Conservation (phyloP, 2,329 filamentous ascomycete genomes). For the Xylariaceae sp. region DNA sequence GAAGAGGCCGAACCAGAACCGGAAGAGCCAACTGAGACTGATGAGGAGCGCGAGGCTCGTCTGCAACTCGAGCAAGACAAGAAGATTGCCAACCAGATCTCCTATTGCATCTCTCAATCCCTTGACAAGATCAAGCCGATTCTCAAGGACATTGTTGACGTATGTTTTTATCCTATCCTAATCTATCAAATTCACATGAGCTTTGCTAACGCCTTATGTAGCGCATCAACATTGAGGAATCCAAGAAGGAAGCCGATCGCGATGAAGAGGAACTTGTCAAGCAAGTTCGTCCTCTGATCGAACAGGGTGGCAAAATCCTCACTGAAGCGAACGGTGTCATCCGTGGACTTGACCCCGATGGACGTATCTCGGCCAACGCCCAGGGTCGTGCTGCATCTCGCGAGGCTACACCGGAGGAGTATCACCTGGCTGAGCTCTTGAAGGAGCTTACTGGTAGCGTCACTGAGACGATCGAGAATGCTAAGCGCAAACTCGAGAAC, state of each 20-base stretch:
- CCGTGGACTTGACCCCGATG: slow-evolving; percentile 84
- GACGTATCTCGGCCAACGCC: slow-evolving; percentile 76
- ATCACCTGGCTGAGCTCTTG: slow-evolving; percentile 75
- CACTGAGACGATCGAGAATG: slow-evolving; percentile 77
- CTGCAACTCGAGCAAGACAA: slow-evolving; percentile 61
- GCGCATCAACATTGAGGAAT: slow-evolving; percentile 76
- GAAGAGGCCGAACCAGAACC: slow-evolving; percentile 40
- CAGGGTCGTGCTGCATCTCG: slow-evolving; percentile 73
- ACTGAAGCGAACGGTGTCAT: slow-evolving; percentile 84
- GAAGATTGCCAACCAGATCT: slow-evolving; percentile 75
- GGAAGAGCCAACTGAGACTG: slow-evolving; percentile 44
- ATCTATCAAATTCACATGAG: slow-evolving; percentile 1
- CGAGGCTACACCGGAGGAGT: slow-evolving; percentile 79
- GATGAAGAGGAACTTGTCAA: slow-evolving; percentile 87
- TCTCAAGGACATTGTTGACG: slow-evolving; percentile 79
- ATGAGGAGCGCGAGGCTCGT: slow-evolving; percentile 54
- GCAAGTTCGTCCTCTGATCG: slow-evolving; percentile 81
- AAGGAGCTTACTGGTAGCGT: slow-evolving; percentile 83
- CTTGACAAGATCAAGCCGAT: slow-evolving; percentile 81
- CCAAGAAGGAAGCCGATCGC: slow-evolving; percentile 77
- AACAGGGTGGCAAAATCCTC: slow-evolving; percentile 77
- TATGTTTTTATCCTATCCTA: slow-evolving; percentile 38
- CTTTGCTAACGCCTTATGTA: slow-evolving; percentile 34
- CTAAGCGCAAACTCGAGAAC: slow-evolving; percentile 81
- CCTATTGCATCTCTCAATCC: slow-evolving; percentile 67